phyloP scores from a whole-genome alignment of 1,284 basidiomycete species.

The Rugosomyces carneus region DNA sequence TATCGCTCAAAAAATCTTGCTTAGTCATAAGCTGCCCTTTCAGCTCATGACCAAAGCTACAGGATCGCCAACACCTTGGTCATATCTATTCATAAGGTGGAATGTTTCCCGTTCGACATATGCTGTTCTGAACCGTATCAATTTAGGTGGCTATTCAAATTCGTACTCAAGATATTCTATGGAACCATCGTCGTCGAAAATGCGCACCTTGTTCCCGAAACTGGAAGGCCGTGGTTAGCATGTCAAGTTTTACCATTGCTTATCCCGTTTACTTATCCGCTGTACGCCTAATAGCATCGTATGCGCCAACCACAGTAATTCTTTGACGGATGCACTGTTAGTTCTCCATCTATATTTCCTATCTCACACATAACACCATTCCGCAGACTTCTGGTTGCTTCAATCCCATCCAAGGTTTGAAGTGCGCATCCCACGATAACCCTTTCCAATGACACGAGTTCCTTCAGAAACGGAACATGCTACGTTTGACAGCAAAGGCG shows the following conservation, averaged over 20 bases:
- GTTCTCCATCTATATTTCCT: constrained; percentile 20
- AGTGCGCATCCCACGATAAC: neutral
- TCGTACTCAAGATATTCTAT: constrained; percentile 84
- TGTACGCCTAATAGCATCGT: constrained; percentile 40
- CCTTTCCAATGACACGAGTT: neutral
- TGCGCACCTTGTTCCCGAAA: constrained; percentile 58
- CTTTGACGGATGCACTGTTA: constrained; percentile 79
- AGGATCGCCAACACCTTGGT: constrained; percentile 57
- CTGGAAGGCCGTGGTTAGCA: constrained; percentile 66
- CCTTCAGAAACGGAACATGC: constrained; percentile 59
- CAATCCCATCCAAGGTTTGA: constrained; percentile 60
- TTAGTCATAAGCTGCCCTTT: constrained; percentile 21
- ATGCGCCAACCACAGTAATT: constrained; percentile 80
- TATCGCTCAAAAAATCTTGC: constrained; percentile 22
- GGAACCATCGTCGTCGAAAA: constrained; percentile 85
- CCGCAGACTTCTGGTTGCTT: constrained; percentile 59
- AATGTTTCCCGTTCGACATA: constrained; percentile 4
- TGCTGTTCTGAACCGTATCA: neutral
- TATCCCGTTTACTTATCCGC: neutral
- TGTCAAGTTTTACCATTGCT: neutral
- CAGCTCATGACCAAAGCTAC: constrained; percentile 7
- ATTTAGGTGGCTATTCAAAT: constrained; percentile 59
- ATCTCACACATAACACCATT: constrained; percentile 7
- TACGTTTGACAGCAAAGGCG: constrained; percentile 79
- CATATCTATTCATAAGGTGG: constrained; percentile 62